Evolutionary conservation across 345 rosid species (phyloP), one percentile per base, ranked within the genome.

Genomic region (Litchi chinensis): DNA sequence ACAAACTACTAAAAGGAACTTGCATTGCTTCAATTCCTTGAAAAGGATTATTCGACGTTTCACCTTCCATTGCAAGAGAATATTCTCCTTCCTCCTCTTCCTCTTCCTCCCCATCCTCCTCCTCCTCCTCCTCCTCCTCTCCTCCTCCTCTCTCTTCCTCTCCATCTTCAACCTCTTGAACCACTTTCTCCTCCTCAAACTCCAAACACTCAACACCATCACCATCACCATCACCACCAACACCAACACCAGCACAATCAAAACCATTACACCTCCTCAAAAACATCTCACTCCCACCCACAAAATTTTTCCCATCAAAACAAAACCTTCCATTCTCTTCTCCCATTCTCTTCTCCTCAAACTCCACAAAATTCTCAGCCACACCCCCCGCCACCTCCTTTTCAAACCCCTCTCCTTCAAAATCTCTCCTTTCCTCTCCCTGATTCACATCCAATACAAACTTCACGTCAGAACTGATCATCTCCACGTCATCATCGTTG

Each of bases 11-110:
- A 72, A 81, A 91, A 79, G 91, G 86, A 69, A 82, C 79, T 24
- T 88, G 90, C 41, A 78, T 84, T 37, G 88, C 81, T 77, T 88
- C 97, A 87, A 92, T 85, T 40, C 81, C 92, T 76, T 83, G 85
- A 79, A 91, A 83, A 78, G 91, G 89, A 90, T 89, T 93, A 66
- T 89, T 87, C 57, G 90, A 85, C 70, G 85, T 70, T 60, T 69
- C 86, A 68, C 78, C 81, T 67, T 84, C 86, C 18, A 87, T 87
- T 0, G 88, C 83, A 68, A 90, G 67, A 70, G 85, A 73, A 77
- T 89, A 92, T 67, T 79, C 89, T 46, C 68, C 84, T 59, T 86
- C 87, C 5, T 82, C 87, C 52, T 83, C 85, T 24, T 77, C 87
- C 6, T 83, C 76, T 65, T 81, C 91, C 46, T 76, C 89, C 63